Percentiles rank a stretch among this genome's conserved stretches.
Conservation (phyloP, 2,329 filamentous ascomycete species). For the Hansfordia pulvinata region DNA sequence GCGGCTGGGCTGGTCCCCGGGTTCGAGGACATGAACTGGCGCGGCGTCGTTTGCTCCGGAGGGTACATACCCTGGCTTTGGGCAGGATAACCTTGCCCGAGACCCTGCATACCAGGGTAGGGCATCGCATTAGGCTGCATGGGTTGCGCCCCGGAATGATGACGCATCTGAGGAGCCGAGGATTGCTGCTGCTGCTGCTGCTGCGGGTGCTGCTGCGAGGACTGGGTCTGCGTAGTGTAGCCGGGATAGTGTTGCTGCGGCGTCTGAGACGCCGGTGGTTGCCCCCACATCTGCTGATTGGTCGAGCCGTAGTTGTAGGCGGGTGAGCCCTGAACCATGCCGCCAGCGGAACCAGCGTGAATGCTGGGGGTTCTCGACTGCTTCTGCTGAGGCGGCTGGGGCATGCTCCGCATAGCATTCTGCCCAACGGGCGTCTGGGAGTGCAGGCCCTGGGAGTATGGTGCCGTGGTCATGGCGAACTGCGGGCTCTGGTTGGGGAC, state of each 20-base stretch:
- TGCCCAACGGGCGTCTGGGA: conserved; percentile 60
- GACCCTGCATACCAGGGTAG: conserved; percentile 48
- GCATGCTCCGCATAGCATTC: conserved; percentile 57
- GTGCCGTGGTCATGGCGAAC: conserved; percentile 50
- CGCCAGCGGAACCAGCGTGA: conserved; percentile 36
- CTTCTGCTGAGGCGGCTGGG: conserved; percentile 47
- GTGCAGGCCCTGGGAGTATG: conserved; percentile 59
- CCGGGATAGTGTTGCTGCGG: conserved; percentile 42
- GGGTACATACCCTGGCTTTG: conserved; percentile 44
- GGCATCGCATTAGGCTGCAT: conserved; percentile 43
- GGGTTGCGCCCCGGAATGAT: conserved; percentile 36
- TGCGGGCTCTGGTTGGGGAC: conserved; percentile 50
- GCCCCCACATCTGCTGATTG: conserved; percentile 48
- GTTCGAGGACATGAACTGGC: conserved; percentile 55
- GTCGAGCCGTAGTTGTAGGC: conserved; percentile 50
- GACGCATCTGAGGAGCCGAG: conserved; percentile 45
- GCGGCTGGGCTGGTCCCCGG: conserved; percentile 34
- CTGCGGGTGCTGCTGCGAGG: conserved; percentile 36
- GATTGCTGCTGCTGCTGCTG: conserved; percentile 40
- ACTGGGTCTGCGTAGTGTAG: conserved; percentile 36
- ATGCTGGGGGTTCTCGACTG: conserved; percentile 52
- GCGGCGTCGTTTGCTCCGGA: conserved; percentile 44
- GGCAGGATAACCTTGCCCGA: conserved; percentile 43
- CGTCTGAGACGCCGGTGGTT: conserved; percentile 48
- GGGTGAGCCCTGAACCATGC: conserved; percentile 35